Percentiles rank a stretch among this genome's conserved stretches.
phyloP scores from a whole-genome alignment of 1,284 basidiomycete genomes.

The Entoloma clypeatum region DNA sequence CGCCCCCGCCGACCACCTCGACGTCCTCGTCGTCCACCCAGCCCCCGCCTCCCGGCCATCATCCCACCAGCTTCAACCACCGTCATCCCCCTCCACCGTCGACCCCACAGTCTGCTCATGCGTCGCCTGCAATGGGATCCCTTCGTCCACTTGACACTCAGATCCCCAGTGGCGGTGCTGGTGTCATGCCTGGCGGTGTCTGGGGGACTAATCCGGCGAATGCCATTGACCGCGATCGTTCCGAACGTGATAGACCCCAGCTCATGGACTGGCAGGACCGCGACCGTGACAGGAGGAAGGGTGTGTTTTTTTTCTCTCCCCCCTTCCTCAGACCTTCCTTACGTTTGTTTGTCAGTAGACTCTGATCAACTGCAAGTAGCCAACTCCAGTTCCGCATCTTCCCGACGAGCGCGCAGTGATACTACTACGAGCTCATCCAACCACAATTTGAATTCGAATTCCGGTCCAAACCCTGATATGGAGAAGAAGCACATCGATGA shows the following conservation, averaged over 20 bases:
- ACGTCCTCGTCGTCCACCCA: conserved; percentile 2
- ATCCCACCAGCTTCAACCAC: neutral
- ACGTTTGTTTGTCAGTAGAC: conserved; percentile 3
- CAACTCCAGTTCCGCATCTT: neutral
- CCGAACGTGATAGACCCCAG: conserved; percentile 8
- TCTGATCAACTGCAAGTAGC: conserved; percentile 1
- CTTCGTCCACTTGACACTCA: conserved; percentile 22
- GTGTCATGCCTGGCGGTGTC: conserved; percentile 12
- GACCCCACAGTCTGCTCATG: conserved; percentile 9
- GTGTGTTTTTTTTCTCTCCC: neutral
- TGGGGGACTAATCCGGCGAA: conserved; percentile 13
- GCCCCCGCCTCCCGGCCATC: conserved; percentile 1
- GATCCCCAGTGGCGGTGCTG: conserved; percentile 11
- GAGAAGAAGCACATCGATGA: conserved; percentile 7
- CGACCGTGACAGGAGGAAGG: conserved; percentile 16
- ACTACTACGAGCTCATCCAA: conserved; percentile 3
- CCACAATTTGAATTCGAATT: neutral
- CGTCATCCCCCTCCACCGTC: conserved; percentile 3
- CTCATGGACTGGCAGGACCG: conserved; percentile 8
- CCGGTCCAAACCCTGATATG: neutral
- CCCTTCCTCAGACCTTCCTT: neutral
- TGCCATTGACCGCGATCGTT: conserved; percentile 10
- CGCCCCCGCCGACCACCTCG: neutral
- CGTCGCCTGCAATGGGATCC: conserved; percentile 28
- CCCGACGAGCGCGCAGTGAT: conserved; percentile 2